phyloP scores from a whole-genome alignment of 164 flowering plant species.

The Cinnamomum chago region DNA sequence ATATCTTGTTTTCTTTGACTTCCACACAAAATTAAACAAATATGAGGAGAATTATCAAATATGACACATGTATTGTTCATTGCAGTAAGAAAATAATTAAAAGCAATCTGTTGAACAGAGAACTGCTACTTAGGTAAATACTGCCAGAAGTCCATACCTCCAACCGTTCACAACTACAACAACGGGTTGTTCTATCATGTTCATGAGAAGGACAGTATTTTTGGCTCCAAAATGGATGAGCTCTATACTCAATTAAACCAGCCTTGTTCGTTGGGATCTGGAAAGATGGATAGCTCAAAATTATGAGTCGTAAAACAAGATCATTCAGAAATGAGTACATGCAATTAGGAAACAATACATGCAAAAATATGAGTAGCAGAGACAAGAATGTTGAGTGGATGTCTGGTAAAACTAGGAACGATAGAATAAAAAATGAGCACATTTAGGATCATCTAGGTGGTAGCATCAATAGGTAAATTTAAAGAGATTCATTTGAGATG shows the following conservation, averaged over 20 bases:
- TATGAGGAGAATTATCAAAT: not conserved
- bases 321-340: not conserved
- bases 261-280: slow-evolving; percentile 92
- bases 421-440: too few relatives aligned
- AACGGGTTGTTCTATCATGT: slow-evolving; percentile 74
- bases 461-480: too few relatives aligned
- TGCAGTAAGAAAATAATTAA: not conserved
- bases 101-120: not conserved
- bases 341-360: too few relatives aligned
- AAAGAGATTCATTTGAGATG: too few relatives aligned
- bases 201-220: slow-evolving; percentile 96
- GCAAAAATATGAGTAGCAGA: too few relatives aligned
- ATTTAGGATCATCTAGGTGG: too few relatives aligned
- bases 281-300: slow-evolving; percentile 11
- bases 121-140: not conserved
- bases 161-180: slow-evolving; percentile 93
- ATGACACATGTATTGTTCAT: not conserved
- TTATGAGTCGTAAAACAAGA: not conserved
- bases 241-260: slow-evolving; percentile 89
- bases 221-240: slow-evolving; percentile 94
- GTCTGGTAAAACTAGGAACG: too few relatives aligned
- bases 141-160: slow-evolving; percentile 48
- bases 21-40: not conserved
- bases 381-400: too few relatives aligned
- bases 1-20: slow-evolving; percentile 72